Conservation (phyloP, 2,329 filamentous ascomycete species). For the Clonostachys solani region DNA sequence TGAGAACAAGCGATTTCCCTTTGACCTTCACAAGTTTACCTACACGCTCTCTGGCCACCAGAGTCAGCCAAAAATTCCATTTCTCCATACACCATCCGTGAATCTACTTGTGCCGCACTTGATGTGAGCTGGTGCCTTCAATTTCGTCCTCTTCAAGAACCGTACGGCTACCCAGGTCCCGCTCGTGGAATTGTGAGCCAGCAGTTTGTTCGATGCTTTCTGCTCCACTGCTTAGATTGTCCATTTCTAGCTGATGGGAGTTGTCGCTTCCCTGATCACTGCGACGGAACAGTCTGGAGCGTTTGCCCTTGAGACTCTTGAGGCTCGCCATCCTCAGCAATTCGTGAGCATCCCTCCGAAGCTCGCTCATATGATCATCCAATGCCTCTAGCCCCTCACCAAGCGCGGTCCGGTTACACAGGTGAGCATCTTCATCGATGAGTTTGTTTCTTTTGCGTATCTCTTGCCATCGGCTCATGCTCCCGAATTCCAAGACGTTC, state of each 20-base stretch:
- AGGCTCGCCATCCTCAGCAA: neutral
- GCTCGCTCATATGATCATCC: conserved; percentile 19
- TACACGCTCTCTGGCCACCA: neutral
- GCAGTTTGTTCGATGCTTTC: no score
- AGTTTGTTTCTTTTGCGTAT: conserved; percentile 59
- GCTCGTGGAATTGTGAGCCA: no score
- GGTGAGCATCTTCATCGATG: conserved; percentile 37
- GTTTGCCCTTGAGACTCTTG: neutral
- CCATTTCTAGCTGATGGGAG: no score
- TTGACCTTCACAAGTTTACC: neutral
- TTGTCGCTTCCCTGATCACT: no score
- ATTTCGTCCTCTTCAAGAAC: conserved; percentile 25
- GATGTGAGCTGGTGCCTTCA: conserved; percentile 2
- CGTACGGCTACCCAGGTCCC: conserved; percentile 18
- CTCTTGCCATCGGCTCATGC: conserved; percentile 67
- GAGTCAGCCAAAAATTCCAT: neutral
- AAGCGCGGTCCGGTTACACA: conserved; percentile 24
- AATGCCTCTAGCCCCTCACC: conserved; percentile 28
- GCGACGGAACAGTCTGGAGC: no score
- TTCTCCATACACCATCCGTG: neutral
- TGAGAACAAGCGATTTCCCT: neutral
- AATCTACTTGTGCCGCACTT: no score
- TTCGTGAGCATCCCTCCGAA: conserved; percentile 13
- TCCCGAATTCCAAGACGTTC: conserved; percentile 67
- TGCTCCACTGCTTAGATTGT: no score